Percentiles rank a stretch among this genome's conserved stretches.
Evolutionary conservation across 371 early-diverging fungal genomes (phyloP).

Genomic region (Mortierella sp.): DNA sequence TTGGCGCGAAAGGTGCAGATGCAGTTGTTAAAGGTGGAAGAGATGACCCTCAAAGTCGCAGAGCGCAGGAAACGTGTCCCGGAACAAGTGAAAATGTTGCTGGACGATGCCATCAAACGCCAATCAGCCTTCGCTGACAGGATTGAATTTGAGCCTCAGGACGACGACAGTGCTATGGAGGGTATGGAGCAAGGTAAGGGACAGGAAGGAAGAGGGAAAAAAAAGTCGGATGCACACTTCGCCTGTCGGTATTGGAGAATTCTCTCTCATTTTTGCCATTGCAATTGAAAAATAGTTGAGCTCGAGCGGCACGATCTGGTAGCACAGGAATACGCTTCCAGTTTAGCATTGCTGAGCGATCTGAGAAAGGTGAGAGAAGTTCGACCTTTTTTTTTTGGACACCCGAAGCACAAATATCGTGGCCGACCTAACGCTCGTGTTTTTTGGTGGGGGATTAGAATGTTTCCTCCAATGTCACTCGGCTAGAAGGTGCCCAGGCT

Average conservation of each 20-base stretch:
- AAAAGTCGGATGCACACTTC: too few species aligned
- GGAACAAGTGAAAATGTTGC: slow-evolving; percentile 53
- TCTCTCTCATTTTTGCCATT: too few species aligned
- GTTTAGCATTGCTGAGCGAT: slow-evolving; percentile 32
- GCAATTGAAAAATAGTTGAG: slow-evolving; percentile 5
- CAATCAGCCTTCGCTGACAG: slow-evolving; percentile 44
- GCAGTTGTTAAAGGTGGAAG: slow-evolving; percentile 34
- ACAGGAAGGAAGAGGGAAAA: too few species aligned
- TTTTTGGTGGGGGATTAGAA: too few species aligned
- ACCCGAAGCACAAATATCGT: not conserved
- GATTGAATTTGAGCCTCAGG: slow-evolving; percentile 35
- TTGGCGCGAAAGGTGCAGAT: slow-evolving; percentile 26
- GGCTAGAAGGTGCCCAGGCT: slow-evolving; percentile 36
- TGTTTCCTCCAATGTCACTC: slow-evolving; percentile 35
- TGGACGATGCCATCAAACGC: slow-evolving; percentile 46
- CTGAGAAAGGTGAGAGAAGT: slow-evolving; percentile 30
- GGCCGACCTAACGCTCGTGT: too few species aligned
- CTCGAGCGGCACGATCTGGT: slow-evolving; percentile 33
- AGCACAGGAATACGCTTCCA: slow-evolving; percentile 39
- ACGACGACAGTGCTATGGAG: not conserved
- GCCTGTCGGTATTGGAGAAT: too few species aligned
- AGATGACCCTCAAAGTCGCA: slow-evolving; percentile 44
- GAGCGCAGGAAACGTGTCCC: slow-evolving; percentile 55
- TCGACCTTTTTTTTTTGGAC: not conserved
- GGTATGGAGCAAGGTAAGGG: slow-evolving; percentile 6